Conservation (phyloP, 495 filamentous ascomycete genomes). For the Pyrenopolyporus hunteri region DNA sequence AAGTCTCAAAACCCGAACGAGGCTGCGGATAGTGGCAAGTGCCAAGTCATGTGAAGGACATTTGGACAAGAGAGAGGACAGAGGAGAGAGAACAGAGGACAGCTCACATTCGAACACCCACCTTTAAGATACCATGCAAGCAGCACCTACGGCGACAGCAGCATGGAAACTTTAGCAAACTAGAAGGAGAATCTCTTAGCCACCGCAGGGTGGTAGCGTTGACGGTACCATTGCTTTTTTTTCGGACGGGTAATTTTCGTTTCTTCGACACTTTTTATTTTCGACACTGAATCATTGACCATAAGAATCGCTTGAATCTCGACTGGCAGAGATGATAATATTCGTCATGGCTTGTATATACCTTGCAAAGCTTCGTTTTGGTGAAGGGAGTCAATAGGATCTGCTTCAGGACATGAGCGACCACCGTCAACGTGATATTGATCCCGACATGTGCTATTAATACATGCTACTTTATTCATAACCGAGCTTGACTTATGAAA, state of each 20-base stretch:
- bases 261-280: neutral
- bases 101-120: neutral
- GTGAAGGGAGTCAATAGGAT: slow-evolving; percentile 26
- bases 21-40: slow-evolving; percentile 79
- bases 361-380: slow-evolving; percentile 2
- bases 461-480: neutral
- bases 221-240: neutral
- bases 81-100: neutral
- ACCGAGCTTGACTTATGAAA: too few species aligned
- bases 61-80: neutral
- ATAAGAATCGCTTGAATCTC: neutral
- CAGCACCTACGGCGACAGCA: slow-evolving; percentile 8
- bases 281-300: slow-evolving; percentile 10
- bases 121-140: slow-evolving; percentile 7
- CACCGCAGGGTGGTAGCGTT: slow-evolving; percentile 12
- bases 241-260: neutral
- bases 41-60: slow-evolving; percentile 73
- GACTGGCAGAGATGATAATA: neutral
- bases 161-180: slow-evolving; percentile 4
- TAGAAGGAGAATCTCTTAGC: slow-evolving; percentile 1
- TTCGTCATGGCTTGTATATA: slow-evolving; percentile 30
- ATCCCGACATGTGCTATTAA: neutral
- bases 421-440: neutral
- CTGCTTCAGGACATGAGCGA: neutral
- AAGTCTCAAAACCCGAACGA: slow-evolving; percentile 90